These are phyloP conservation scores for Penicillium arizonense DNA, from an alignment of 495 filamentous ascomycete species.

Conservation along the genomic window DNA sequence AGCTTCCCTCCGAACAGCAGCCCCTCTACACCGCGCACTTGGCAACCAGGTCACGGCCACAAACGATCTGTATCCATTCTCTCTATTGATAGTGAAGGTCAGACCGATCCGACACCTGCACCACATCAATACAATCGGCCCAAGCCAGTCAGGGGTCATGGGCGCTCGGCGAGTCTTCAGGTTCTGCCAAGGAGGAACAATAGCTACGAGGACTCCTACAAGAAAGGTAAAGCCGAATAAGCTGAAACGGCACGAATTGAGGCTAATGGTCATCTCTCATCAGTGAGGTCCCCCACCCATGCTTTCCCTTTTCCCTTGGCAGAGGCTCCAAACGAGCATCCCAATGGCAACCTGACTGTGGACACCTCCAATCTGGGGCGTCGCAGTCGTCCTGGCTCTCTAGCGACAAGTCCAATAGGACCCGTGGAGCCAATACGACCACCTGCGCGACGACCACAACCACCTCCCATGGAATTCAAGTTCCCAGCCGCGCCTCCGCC, in stretches of 20 bases:
- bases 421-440: constrained; percentile 24
- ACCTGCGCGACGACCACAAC: constrained; percentile 35
- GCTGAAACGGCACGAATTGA: not conserved
- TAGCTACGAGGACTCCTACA: constrained; percentile 36
- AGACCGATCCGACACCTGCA: constrained; percentile 33
- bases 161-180: constrained; percentile 81
- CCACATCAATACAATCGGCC: constrained; percentile 35
- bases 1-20: constrained; percentile 44
- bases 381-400: constrained; percentile 22
- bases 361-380: constrained; percentile 30
- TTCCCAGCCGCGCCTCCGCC: constrained; percentile 55
- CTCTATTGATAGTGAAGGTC: constrained; percentile 71
- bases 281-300: constrained; percentile 6
- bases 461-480: constrained; percentile 61
- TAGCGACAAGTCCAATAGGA: constrained; percentile 28
- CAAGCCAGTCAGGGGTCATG: constrained; percentile 62
- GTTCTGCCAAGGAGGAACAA: constrained; percentile 59
- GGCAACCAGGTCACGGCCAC: constrained; percentile 50
- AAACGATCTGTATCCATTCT: constrained; percentile 91
- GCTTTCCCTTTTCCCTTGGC: constrained; percentile 25
- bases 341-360: constrained; percentile 23
- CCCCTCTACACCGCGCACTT: constrained; percentile 38
- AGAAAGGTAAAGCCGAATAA: constrained; percentile 40
- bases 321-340: constrained; percentile 29
- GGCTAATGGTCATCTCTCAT: not conserved